Evolutionary conservation across 73 alveolate species (phyloP), one percentile per base, ranked within the genome.

Genomic region (Blepharisma stoltei): DNA sequence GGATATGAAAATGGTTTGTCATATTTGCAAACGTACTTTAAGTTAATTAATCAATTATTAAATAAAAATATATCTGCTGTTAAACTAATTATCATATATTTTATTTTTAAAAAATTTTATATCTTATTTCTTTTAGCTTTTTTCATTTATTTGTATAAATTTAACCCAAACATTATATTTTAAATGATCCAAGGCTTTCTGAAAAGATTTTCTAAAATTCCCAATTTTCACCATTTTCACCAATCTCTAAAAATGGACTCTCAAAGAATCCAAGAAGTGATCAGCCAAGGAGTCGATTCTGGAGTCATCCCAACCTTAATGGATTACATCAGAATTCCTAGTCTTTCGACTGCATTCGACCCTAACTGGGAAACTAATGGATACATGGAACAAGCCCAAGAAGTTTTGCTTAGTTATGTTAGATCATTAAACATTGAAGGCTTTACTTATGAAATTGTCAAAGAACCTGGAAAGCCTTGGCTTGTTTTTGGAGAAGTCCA

Each of bases 391-490:
- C 76, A 84, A 43, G 73, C 80, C 37, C 76, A 82, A 45, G 76
- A 84, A 7, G 54, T 83, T 18, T 54, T 83, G 70, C 66, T 78
- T 46, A 75, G 52, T 25, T 90, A 83, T 80, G 95, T 91, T 0
- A 50, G 60, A 67, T 54, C 83, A 9, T 81, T 80, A 76, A 77
- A 71, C 7, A 67, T 90, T 66, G 80, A 84, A 84, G 97, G 95
- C 6, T 79, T 89, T 45, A 54, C 67, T 25, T 76, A 82, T 27
- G 60, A 84, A 76, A 76, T 90, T 43, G 46, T 71, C 54, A 73
- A 76, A 67, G 95, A 89, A 55, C 86, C 81, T 73, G 89, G 89
- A 45, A 71, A 80, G 37, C 86, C 98, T 25, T 95, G 96, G 11
- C 77, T 92, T 70, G 70, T 83, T 5, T 85, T 83, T 25, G 81